Base-by-base conservation (phyloP, 2,329 filamentous ascomycete genomes). In the Aureobasidium subglaciale region DNA sequence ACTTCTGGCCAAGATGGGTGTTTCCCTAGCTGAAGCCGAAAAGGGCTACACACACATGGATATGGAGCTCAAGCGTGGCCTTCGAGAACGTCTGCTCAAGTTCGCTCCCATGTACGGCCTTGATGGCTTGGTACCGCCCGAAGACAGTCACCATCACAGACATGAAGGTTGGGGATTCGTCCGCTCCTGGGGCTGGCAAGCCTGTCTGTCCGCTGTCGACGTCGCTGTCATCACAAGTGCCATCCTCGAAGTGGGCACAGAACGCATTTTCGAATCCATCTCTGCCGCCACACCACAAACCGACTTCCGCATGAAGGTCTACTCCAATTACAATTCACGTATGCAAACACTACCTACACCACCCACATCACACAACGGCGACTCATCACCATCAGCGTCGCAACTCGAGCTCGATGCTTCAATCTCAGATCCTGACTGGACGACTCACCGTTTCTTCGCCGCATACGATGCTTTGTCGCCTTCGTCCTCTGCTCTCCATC, bases 41-140 rank as follows among this genome's bases (percentile, higher is more conserved):
- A 93, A 97, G 71, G 92, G 85, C 67, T 99, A 97, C 68, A 90
- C 90, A 0, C 93, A 99, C 70, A 97, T 99, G 91, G 92, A 97
- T 71, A 95, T 96, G 84, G 86, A 95, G 70, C 76, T 99, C 30
- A 99, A 97, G 72, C 85, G 89, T 5, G 88, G 89, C 27, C 74
- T 97, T 27, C 84, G 92, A 38, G 83, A 88, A 45, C 89, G 95
- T 58, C 78, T 99, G 1, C 78, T 96, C 18, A 92, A 92, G 64
- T 97, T 96, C 67, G 91, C 91, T 0, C 90, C 90, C 1, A 79
- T 95, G 59, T 99, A 97, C 70, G 93, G 95, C 25, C 80, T 99
- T 1, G 91, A 97, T 61, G 93, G 92, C 50, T 84, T 99, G 65
- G 90, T 99, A 0, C 92, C 92, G 1, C 83, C 86, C 4, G 81